A percentile compares a stretch with the other conserved stretches of the same genome.
These are phyloP conservation scores for Sclerotinia sclerotiorum DNA, from an alignment of 2,329 filamentous ascomycete species.

Conservation along the genomic window DNA sequence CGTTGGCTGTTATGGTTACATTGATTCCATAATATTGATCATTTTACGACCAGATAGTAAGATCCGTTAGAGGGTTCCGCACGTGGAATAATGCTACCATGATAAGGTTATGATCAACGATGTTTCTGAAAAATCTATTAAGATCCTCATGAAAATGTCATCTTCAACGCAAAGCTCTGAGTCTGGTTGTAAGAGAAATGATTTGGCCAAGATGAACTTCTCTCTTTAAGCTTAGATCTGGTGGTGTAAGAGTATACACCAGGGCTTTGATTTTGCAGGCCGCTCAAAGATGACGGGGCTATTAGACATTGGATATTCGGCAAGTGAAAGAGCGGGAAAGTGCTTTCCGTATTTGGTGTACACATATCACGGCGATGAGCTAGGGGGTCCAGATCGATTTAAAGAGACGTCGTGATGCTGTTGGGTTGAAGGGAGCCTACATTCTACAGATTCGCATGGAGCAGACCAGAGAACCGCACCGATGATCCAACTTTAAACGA, in stretches of 20 bases:
- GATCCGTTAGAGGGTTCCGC: background rate
- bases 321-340: background rate
- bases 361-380: background rate
- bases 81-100: background rate
- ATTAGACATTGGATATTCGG: background rate
- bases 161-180: background rate
- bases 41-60: background rate
- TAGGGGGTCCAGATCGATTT: background rate
- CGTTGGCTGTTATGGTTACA: background rate
- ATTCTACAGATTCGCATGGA: background rate
- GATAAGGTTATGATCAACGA: background rate
- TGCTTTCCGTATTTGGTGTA: too few relatives aligned
- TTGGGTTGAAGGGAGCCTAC: background rate
- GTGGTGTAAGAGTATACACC: background rate
- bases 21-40: background rate
- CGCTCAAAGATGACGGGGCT: background rate
- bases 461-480: background rate
- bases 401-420: background rate
- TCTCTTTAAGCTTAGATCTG: background rate
- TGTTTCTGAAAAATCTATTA: background rate
- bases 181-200: background rate
- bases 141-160: background rate
- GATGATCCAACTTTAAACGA: background rate
- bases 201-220: background rate
- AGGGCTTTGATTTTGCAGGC: background rate